These are phyloP conservation scores for Pleurotus cornucopiae DNA, from an alignment of 768 basidiomycete genomes.

Conservation along the genomic window DNA sequence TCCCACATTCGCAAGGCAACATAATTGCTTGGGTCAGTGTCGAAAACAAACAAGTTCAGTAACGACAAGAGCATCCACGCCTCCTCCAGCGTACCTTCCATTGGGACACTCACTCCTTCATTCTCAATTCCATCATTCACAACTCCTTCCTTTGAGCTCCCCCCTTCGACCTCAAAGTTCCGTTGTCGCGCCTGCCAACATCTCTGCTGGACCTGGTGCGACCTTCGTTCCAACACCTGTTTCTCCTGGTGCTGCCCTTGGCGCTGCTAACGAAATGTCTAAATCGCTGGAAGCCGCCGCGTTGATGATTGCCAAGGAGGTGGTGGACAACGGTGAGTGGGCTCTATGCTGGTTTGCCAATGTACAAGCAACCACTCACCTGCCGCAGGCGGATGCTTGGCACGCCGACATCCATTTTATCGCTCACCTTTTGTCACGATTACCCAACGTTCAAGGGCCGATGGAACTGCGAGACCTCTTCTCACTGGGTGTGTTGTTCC, in stretches of 20 bases:
- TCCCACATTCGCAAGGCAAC: no score
- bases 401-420: slow-evolving; percentile 49
- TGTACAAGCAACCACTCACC: slow-evolving; percentile 14
- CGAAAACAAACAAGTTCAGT: slow-evolving; percentile 7
- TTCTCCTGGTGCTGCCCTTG: slow-evolving; percentile 71
- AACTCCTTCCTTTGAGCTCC: slow-evolving; percentile 57
- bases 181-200: slow-evolving; percentile 40
- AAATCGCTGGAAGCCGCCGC: slow-evolving; percentile 68
- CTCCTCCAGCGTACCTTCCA: slow-evolving; percentile 68
- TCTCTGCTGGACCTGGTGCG: slow-evolving; percentile 30
- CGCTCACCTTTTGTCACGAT: slow-evolving; percentile 34
- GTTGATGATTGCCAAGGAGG: slow-evolving; percentile 57
- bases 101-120: slow-evolving; percentile 64
- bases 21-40: no score
- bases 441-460: slow-evolving; percentile 34
- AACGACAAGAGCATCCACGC: slow-evolving; percentile 58
- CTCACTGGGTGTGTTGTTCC: slow-evolving; percentile 26
- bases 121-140: slow-evolving; percentile 61
- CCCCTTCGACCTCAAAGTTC: slow-evolving; percentile 59
- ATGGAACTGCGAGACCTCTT: slow-evolving; percentile 43
- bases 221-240: slow-evolving; percentile 74
- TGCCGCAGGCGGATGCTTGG: slow-evolving; percentile 42
- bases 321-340: slow-evolving; percentile 72
- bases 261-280: slow-evolving; percentile 59
- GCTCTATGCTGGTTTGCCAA: slow-evolving; percentile 59